These are phyloP conservation scores for Heterobasidion parviporum DNA, from an alignment of 1,284 basidiomycete species.

Conservation along the genomic window DNA sequence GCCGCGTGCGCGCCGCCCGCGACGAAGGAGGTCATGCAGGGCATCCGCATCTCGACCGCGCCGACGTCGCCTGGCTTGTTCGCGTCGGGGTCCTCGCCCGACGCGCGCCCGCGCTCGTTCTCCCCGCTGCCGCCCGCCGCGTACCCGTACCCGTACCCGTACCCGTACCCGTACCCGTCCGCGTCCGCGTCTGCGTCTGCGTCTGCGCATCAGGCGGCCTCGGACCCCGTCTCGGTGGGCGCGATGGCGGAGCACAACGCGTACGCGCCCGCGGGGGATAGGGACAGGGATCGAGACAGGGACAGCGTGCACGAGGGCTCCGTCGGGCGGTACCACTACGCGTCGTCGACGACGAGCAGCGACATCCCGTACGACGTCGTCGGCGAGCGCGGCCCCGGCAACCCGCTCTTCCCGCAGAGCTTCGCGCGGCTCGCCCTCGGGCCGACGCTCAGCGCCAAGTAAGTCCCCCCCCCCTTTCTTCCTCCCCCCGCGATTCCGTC, in stretches of 20 bases:
- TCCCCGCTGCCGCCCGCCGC: background rate
- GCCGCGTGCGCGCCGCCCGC: background rate
- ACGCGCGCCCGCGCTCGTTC: background rate
- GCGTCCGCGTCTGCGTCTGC: no score
- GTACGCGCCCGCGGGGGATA: no score
- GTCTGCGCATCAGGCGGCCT: background rate
- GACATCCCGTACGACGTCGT: conserved; percentile 26
- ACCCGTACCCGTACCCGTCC: no score
- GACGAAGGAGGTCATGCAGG: conserved; percentile 33
- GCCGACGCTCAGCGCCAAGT: conserved; percentile 53
- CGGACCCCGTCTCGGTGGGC: conserved; percentile 1
- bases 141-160: no score
- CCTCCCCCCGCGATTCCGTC: background rate
- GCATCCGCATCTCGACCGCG: conserved; percentile 48
- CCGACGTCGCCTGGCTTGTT: conserved; percentile 17
- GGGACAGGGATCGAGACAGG: no score
- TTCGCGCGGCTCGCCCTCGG: conserved; percentile 52
- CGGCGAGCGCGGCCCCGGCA: conserved; percentile 48
- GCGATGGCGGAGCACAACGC: conserved; percentile 5
- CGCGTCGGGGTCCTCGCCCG: background rate
- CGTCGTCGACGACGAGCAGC: conserved; percentile 3
- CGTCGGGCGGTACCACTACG: background rate
- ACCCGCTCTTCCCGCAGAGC: conserved; percentile 49
- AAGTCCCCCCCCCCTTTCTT: conserved; percentile 11
- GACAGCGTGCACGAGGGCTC: background rate